Evolutionary conservation across 2,329 filamentous ascomycete species (phyloP).

Genomic region (Diaporthe humulicola): DNA sequence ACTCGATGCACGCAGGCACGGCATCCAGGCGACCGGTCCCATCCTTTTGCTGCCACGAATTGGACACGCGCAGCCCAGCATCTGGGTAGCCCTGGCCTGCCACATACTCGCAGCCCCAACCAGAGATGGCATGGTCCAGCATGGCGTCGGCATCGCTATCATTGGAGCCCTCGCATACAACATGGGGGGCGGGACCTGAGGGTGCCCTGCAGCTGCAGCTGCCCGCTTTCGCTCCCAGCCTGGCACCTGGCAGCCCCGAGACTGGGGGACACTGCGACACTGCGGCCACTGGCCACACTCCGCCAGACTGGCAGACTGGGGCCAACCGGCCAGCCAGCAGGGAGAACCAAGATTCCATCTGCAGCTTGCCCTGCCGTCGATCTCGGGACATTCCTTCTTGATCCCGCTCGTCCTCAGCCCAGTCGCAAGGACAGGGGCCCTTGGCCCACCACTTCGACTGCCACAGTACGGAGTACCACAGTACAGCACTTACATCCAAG

Average conservation of each 20-base stretch:
- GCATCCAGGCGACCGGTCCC: slow-evolving; percentile 12
- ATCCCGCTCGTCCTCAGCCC: slow-evolving; percentile 33
- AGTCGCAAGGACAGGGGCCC: slow-evolving; percentile 33
- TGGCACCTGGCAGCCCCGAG: slow-evolving; percentile 24
- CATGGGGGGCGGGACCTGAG: slow-evolving; percentile 12
- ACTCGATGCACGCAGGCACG: slow-evolving; percentile 7
- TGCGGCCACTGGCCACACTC: not conserved
- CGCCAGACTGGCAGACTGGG: not conserved
- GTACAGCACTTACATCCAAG: not conserved
- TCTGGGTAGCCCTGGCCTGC: slow-evolving; percentile 39
- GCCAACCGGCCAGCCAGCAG: slow-evolving; percentile 8
- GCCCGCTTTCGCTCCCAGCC: slow-evolving; percentile 23
- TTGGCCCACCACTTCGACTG: not conserved
- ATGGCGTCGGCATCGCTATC: not conserved
- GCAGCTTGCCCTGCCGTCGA: slow-evolving; percentile 35
- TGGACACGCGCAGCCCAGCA: not conserved
- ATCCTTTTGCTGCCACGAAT: not conserved
- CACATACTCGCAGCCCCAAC: slow-evolving; percentile 22
- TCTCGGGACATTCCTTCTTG: slow-evolving; percentile 34
- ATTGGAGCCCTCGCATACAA: slow-evolving; percentile 19
- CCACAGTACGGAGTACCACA: slow-evolving; percentile 23
- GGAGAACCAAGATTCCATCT: slow-evolving; percentile 29
- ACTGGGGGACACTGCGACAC: slow-evolving; percentile 24
- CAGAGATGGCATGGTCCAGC: slow-evolving; percentile 7
- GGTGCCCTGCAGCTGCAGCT: slow-evolving; percentile 22